Conservation (phyloP, 2,329 filamentous ascomycete genomes). For the Epichloe hybrida region DNA sequence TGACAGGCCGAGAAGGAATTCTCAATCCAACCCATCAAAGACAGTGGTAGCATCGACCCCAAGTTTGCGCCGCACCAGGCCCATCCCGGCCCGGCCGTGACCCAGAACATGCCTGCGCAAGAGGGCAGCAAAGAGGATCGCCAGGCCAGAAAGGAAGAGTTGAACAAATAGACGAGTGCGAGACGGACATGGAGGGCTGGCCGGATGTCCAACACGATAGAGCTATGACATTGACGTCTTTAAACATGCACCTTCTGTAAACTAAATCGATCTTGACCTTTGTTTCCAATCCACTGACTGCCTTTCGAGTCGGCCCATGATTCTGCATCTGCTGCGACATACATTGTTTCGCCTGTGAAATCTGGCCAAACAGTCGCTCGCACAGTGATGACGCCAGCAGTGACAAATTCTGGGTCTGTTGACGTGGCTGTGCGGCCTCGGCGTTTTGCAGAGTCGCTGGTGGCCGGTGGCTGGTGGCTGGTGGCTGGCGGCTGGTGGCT, state of each 20-base stretch:
- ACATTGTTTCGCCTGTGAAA: no score
- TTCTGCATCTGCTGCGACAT: no score
- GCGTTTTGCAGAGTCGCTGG: neutral
- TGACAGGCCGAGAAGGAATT: constrained; percentile 29
- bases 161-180: constrained; percentile 41
- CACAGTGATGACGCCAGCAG: neutral
- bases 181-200: no score
- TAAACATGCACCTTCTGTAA: neutral
- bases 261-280: neutral
- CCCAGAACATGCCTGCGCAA: constrained; percentile 37
- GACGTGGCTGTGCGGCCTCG: neutral
- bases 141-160: constrained; percentile 45
- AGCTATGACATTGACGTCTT: neutral
- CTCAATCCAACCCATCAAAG: constrained; percentile 31
- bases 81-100: constrained; percentile 43
- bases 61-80: constrained; percentile 40
- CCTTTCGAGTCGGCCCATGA: no score
- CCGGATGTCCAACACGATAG: no score
- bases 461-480: neutral
- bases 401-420: neutral
- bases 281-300: neutral
- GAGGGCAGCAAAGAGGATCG: constrained; percentile 58
- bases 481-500: neutral
- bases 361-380: no score
- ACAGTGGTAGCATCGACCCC: constrained; percentile 27